Evolutionary conservation across 1,284 basidiomycete genomes (phyloP), one percentile per base, ranked within the genome.

Genomic region (Sphagnurus paluster): DNA sequence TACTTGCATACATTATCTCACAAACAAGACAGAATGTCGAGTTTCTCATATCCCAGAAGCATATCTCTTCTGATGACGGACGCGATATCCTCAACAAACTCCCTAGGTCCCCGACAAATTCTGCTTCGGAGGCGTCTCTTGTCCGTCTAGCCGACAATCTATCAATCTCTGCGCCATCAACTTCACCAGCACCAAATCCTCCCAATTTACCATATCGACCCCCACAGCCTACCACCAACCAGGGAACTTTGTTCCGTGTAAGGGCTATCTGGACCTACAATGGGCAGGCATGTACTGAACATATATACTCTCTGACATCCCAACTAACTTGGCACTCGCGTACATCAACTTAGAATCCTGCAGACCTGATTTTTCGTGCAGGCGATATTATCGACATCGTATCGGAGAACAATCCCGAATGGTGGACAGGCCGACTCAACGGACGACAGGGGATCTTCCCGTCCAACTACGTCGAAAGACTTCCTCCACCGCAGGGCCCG

Each of bases 221-320:
- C 17, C 57, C 65, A 2, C 32, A 41, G 7, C 32, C 39, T 5
- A 20, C 41, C n/a, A n/a, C 48, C 19, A 35, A 34, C 21, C 33
- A 35, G 5, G 32, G 28, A 10, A 49, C 36, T 23, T 54, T 65
- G n/a, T 69, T 71, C 39, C 68, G 71, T 47, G 82, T 77, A 2
- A 74, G 71, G 46, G 84, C 84, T 0, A 42, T 79, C 0, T 88
- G 85, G 85, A 59, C 65, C 1, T 88, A 87, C 63, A 87, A 87
- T 53, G 74, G 74, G 20, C 56, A 64, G 50, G 84, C 80, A 54
- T 30, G 68, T 38, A 30, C 7, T 32, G 24, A 30, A 23, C 30
- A 16, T 17, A 26, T 24, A 33, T 48, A 25, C 49, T 17, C 20
- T n/a, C n/a, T n/a, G 40, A 23, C 36, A 50, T 42, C 40, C 50